Conservation (phyloP, 2,329 filamentous ascomycete genomes). For the Blastomyces emzantsi region DNA sequence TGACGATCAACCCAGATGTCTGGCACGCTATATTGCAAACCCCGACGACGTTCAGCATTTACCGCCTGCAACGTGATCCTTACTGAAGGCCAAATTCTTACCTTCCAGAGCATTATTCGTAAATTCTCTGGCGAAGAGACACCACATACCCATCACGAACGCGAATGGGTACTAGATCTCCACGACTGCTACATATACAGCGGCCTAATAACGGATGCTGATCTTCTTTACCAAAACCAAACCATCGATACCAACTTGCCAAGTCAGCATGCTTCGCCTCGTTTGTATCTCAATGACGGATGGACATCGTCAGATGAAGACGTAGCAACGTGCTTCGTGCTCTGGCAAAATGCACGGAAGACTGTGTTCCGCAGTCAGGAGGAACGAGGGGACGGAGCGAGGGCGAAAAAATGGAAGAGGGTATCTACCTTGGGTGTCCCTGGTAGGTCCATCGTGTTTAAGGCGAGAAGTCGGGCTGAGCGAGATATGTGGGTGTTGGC, state of each 20-base stretch:
- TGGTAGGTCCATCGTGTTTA: slow-evolving; percentile 57
- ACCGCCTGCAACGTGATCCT: slow-evolving; percentile 53
- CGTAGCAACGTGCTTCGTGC: slow-evolving; percentile 57
- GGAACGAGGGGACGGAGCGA: slow-evolving; percentile 21
- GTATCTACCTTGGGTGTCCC: slow-evolving; percentile 53
- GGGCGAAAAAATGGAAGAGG: slow-evolving; percentile 43
- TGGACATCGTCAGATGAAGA: slow-evolving; percentile 57
- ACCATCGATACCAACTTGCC: slow-evolving; percentile 56
- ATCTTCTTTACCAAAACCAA: slow-evolving; percentile 55
- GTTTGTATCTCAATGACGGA: slow-evolving; percentile 51
- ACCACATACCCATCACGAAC: slow-evolving; percentile 53
- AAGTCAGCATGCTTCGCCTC: slow-evolving; percentile 49
- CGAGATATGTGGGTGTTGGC: slow-evolving; percentile 60
- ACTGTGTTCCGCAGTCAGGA: slow-evolving; percentile 45
- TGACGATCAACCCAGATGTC: slow-evolving; percentile 39
- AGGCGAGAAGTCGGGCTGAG: slow-evolving; percentile 54
- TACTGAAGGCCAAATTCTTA: slow-evolving; percentile 50
- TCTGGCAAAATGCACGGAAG: slow-evolving; percentile 53
- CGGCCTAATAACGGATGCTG: slow-evolving; percentile 52
- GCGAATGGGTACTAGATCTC: slow-evolving; percentile 50
- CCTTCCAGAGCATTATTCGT: slow-evolving; percentile 54
- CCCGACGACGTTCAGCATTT: slow-evolving; percentile 53
- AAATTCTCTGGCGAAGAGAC: slow-evolving; percentile 47
- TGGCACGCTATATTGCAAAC: slow-evolving; percentile 55
- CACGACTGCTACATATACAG: slow-evolving; percentile 58